Evolutionary conservation across 192 early-diverging fungal species (phyloP).

Genomic region (Linnemannia schmuckeri): DNA sequence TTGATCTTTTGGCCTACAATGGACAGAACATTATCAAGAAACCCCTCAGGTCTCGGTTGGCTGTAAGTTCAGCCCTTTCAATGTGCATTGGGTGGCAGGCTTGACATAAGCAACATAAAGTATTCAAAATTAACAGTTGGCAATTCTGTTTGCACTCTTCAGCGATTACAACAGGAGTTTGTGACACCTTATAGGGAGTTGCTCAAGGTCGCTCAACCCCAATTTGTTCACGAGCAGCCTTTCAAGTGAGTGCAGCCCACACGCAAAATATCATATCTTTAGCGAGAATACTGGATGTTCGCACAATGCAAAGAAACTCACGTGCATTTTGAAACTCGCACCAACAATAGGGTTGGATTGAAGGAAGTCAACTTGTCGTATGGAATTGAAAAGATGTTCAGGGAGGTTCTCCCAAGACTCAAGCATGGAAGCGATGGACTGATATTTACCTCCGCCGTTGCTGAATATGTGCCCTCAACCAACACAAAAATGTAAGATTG

Average conservation of each 20-base stretch:
- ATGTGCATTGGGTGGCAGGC: neutral
- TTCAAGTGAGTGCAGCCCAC: constrained; percentile 29
- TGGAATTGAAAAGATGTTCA: constrained; percentile 67
- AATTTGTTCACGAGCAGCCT: constrained; percentile 66
- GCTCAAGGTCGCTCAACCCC: constrained; percentile 54
- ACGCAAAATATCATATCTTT: neutral
- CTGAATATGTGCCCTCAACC: constrained; percentile 77
- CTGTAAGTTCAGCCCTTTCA: constrained; percentile 59
- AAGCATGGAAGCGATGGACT: constrained; percentile 81
- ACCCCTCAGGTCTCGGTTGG: constrained; percentile 77
- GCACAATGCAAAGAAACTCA: neutral
- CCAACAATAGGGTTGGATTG: constrained; percentile 65
- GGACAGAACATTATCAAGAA: constrained; percentile 69
- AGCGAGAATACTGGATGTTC: neutral
- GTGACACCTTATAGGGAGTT: constrained; percentile 73
- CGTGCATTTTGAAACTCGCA: neutral
- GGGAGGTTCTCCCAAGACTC: constrained; percentile 68
- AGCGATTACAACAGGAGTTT: constrained; percentile 76
- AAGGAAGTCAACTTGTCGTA: constrained; percentile 81
- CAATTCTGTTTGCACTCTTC: neutral
- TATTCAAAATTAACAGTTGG: neutral
- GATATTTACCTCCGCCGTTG: constrained; percentile 76
- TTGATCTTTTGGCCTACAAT: constrained; percentile 80
- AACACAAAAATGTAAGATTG: constrained; percentile 72
- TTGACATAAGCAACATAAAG: neutral